Percentiles rank a stretch among this genome's conserved stretches.
These are phyloP conservation scores for Pleurotus platypus DNA, from an alignment of 768 basidiomycete species.

Conservation along the genomic window DNA sequence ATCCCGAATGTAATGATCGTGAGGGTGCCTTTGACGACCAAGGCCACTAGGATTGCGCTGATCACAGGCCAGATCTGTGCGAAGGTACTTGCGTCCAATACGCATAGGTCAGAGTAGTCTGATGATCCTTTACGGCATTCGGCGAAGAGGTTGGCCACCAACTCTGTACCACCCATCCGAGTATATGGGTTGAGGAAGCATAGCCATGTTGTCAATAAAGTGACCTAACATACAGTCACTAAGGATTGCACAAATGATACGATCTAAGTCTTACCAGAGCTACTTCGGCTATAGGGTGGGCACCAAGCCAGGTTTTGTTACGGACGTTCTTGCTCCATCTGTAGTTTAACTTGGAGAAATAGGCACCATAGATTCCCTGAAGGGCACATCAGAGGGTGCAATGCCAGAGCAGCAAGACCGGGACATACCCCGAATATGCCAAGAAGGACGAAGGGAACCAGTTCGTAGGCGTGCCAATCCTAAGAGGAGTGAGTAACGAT, in stretches of 20 bases:
- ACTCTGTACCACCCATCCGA: conserved; percentile 92
- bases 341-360: conserved; percentile 88
- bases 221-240: conserved; percentile 47
- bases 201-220: conserved; percentile 68
- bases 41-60: conserved; percentile 63
- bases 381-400: conserved; percentile 4
- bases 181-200: conserved; percentile 89
- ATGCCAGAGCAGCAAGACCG: conserved; percentile 1
- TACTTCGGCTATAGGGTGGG: conserved; percentile 82
- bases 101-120: conserved; percentile 67
- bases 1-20: conserved; percentile 93
- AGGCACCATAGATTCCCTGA: conserved; percentile 91
- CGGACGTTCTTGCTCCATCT: conserved; percentile 85
- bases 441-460: conserved; percentile 79
- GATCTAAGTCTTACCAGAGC: conserved; percentile 49
- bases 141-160: conserved; percentile 87
- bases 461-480: conserved; percentile 93
- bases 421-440: conserved; percentile 81
- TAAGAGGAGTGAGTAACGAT: conserved; percentile 22
- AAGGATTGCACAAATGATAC: background rate
- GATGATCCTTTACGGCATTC: conserved; percentile 71
- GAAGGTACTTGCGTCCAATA: conserved; percentile 54
- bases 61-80: conserved; percentile 60
- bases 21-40: conserved; percentile 76
- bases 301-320: conserved; percentile 74